Percentiles rank a stretch among this genome's conserved stretches.
Conservation (phyloP, 805 yeast species). For the Candida michaelii region DNA sequence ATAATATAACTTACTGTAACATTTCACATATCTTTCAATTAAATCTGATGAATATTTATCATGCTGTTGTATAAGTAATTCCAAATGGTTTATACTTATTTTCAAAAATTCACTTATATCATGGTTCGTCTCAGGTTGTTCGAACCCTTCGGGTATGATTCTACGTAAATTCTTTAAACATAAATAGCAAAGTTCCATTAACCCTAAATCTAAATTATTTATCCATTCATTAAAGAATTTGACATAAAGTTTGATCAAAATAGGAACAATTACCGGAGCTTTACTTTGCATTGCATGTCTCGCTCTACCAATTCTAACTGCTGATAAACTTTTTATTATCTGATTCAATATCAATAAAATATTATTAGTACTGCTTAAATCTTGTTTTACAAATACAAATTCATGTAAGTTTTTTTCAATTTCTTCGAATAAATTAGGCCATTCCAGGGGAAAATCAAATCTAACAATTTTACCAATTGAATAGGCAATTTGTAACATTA, state of each 20-base stretch:
- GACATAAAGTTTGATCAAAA: conserved; percentile 59
- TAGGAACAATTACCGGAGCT: conserved; percentile 60
- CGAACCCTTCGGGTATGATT: conserved; percentile 73
- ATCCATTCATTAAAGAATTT: conserved; percentile 66
- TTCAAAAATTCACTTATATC: conserved; percentile 62
- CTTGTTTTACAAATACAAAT: conserved; percentile 39
- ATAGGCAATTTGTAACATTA: conserved; percentile 81
- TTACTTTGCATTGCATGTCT: conserved; percentile 74
- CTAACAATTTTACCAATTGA: conserved; percentile 77
- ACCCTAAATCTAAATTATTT: conserved; percentile 44
- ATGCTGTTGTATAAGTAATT: conserved; percentile 52
- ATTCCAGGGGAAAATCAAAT: conserved; percentile 80
- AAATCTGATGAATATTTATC: conserved; percentile 47
- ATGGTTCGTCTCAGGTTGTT: conserved; percentile 60
- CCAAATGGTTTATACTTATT: conserved; percentile 57
- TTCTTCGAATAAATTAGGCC: conserved; percentile 81
- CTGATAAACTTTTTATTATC: conserved; percentile 67
- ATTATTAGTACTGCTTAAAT: conserved; percentile 59
- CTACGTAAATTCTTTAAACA: conserved; percentile 74
- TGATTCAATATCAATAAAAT: conserved; percentile 70
- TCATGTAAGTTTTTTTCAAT: conserved; percentile 46
- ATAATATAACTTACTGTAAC: conserved; percentile 73
- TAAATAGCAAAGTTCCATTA: conserved; percentile 74
- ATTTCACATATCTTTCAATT: conserved; percentile 69
- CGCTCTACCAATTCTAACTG: conserved; percentile 81